Evolutionary conservation across 331 rosid genomes (phyloP), one percentile per base, ranked within the genome.

Genomic region (Malus hybrid): DNA sequence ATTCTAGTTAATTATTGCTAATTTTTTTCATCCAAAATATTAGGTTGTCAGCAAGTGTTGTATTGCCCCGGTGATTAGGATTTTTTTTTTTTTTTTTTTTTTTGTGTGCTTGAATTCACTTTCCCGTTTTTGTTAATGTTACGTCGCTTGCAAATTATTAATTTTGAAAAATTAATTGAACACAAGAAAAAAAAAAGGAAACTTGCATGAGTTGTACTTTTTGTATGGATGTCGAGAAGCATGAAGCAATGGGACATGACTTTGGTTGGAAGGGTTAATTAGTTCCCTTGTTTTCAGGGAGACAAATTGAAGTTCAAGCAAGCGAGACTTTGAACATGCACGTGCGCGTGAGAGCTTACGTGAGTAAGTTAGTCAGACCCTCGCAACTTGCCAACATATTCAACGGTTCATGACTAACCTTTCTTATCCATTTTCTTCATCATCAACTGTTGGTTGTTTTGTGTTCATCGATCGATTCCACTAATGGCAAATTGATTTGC

Each of bases 321-420:
- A 57, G 74, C 31, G 61, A 31, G 15, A 62, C 79, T 10, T 42
- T 42, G 14, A 42, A 42, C 65, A 31, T 59, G 77, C 84, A 81
- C 80, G 87, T 83, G 90, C 66, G 63, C 29, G 32, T 33, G 83
- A 76, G 80, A 11, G 44, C 70, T 69, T 52, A 61, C 77, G 70
- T 32, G 10, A 28, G 63, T 32, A 19, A 28, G 63, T 42, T 42
- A 5, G 31, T 7, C n/a, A 54, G 31, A 46, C 5, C 77, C 71
- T 77, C 75, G 64, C 69, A 66, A 64, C 79, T 46, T 76, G 76
- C 83, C 71, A 65, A 61, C 80, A 79, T 76, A 74, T 70, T 74
- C 76, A 71, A 80, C 71, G 86, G 81, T 69, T 66, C 67, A 55
- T 42, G 18, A 69, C 61, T n/a, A 9, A 7, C 29, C 46, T 22